Evolutionary conservation across 1,284 basidiomycete species (phyloP).

Genomic region (Ganoderma meredithae): DNA sequence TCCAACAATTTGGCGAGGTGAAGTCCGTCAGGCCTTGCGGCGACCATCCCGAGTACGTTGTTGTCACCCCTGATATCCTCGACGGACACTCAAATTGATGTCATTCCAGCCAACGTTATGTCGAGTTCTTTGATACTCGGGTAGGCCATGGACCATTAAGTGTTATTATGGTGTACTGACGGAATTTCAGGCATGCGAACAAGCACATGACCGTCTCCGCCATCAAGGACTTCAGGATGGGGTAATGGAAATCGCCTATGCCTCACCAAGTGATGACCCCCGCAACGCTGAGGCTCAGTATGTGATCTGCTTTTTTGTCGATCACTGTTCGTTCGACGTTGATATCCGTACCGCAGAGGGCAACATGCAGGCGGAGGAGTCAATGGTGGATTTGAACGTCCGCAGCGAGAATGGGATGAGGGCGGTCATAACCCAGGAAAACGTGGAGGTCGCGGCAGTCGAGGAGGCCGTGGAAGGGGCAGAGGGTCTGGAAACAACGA

Average conservation of each 20-base stretch:
- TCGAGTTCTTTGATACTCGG: conserved; percentile 90
- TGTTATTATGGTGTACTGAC: background rate
- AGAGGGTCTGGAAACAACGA: conserved; percentile 41
- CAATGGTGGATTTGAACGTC: conserved; percentile 45
- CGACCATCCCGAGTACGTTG: conserved; percentile 74
- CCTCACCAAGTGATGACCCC: conserved; percentile 77
- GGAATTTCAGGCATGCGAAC: conserved; percentile 65
- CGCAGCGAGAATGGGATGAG: conserved; percentile 57
- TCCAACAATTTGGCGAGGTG: conserved; percentile 90
- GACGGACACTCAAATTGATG: background rate
- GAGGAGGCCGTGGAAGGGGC: conserved; percentile 42
- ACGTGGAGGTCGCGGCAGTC: conserved; percentile 44
- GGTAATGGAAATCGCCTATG: conserved; percentile 85
- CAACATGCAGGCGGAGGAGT: background rate
- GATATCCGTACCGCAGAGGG: conserved; percentile 6
- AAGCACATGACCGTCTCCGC: conserved; percentile 83
- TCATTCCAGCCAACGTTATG: conserved; percentile 72
- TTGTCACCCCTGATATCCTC: conserved; percentile 10
- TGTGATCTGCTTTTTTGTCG: background rate
- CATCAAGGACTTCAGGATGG: conserved; percentile 86
- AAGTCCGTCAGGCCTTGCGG: conserved; percentile 76
- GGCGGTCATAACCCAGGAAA: conserved; percentile 18
- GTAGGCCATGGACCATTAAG: conserved; percentile 48
- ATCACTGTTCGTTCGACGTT: background rate
- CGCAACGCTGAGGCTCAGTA: conserved; percentile 40